Conservation (phyloP, 2,329 filamentous ascomycete species). For the Didymosphaeria variabile region DNA sequence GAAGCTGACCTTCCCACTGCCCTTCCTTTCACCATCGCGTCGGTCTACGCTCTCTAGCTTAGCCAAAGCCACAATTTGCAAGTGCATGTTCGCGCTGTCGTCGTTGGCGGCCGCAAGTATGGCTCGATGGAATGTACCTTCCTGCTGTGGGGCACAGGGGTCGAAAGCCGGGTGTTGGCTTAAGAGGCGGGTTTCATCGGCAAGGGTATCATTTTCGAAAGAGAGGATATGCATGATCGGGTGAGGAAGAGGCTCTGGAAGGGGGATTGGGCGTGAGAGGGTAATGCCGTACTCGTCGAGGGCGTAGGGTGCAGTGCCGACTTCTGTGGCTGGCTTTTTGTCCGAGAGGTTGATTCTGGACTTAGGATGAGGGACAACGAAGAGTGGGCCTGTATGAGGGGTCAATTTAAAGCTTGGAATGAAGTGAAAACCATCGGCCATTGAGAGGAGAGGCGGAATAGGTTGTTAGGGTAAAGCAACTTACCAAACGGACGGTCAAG, state of each 20-base stretch:
- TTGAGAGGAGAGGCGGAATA: too few species aligned
- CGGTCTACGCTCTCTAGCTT: slow-evolving; percentile 71
- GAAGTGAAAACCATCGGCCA: too few species aligned
- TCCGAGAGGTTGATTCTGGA: neutral
- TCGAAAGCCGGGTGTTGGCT: slow-evolving; percentile 8
- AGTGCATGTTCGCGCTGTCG: slow-evolving; percentile 27
- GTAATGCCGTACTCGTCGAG: neutral
- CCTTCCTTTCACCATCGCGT: slow-evolving; percentile 76
- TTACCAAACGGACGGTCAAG: neutral
- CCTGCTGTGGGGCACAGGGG: neutral
- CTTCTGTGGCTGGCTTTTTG: neutral
- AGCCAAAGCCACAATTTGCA: slow-evolving; percentile 42
- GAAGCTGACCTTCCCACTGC: slow-evolving; percentile 78
- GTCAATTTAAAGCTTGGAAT: neutral
- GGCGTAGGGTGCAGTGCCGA: slow-evolving; percentile 2
- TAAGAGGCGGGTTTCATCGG: slow-evolving; percentile 9
- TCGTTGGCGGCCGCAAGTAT: slow-evolving; percentile 8
- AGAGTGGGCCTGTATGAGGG: neutral
- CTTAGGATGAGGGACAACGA: neutral
- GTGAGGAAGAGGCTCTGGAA: neutral
- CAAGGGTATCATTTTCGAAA: neutral
- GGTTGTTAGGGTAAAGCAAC: neutral
- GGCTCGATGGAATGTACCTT: slow-evolving; percentile 22
- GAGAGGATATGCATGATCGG: slow-evolving; percentile 10
- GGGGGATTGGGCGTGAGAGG: slow-evolving; percentile 4